Base-by-base conservation (phyloP, 1,284 basidiomycete genomes). In the Mycosarcoma maydis region DNA sequence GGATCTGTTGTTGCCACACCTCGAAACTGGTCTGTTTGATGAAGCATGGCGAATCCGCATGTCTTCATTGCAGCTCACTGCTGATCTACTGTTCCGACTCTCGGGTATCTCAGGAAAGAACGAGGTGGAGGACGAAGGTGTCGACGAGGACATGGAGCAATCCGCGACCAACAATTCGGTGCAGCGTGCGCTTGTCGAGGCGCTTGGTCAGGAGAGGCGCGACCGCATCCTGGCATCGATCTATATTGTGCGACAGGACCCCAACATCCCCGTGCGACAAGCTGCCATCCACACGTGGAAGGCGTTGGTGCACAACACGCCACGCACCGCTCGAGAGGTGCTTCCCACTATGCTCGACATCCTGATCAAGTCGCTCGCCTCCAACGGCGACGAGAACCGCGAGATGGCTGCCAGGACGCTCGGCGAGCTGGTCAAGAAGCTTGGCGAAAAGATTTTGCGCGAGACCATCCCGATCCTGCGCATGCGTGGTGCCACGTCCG, bases 251-350 rank as follows among this genome's bases (percentile, higher is more conserved):
- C 89, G 94, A 54, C 96, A 98, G 83, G 96, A 98, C 82, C 87
- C 92, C 23, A 92, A 97, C 74, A 89, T 88, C 44, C 87, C 90
- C 39, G 94, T 98, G 33, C 89, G 96, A 41, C 91, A 94, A 82
- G 89, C 92, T 3, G 92, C 95, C 0, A 88, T 95, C 52, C 93
- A 95, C 70, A 97, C 98, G 70, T 99, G 96, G 96, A 98, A 98
- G 84, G 94, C 92, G 1, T 86, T 98, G 66, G 94, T 99, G 23
- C 88, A 92, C 83, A 98, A 85, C 82, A 83, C 83, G 64, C 83
- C 78, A 2, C 68, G 75, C 17, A 80, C 84, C 87, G 94, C 96
- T n/a, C 89, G 94, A 68, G 96, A 98, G 82, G 91, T 98, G 60
- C 85, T 98, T 43, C 90, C 92, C 1, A 89, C 92, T 26, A 80